Evolutionary conservation across 805 yeast species (phyloP).

Genomic region (Kurtzmaniella cleridarum): DNA sequence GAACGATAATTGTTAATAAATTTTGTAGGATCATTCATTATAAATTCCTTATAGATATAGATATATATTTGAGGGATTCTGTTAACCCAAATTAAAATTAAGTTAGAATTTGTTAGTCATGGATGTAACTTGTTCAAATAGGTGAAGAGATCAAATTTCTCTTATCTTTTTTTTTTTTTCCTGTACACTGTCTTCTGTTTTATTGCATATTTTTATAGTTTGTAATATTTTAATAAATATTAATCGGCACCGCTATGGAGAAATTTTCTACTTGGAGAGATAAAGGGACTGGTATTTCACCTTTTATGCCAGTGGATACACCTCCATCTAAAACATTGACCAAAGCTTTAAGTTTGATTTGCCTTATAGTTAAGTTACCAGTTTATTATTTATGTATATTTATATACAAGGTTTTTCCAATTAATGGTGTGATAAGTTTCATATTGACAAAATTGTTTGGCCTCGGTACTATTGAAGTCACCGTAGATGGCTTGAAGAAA

Average conservation of each 20-base stretch:
- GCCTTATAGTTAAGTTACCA: constrained; percentile 26
- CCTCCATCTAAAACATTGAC: constrained; percentile 16
- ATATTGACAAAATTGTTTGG: constrained; percentile 25
- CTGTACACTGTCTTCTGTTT: no score
- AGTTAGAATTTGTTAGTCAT: no score
- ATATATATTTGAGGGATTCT: no score
- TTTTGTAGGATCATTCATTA: no score
- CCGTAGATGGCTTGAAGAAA: constrained; percentile 47
- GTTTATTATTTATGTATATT: constrained; percentile 13
- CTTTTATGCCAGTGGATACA: constrained; percentile 56
- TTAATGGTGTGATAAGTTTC: constrained; percentile 15
- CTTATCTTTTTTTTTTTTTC: no score
- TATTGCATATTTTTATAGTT: no score
- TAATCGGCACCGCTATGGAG: constrained; percentile 56
- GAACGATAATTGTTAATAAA: constrained; percentile 3
- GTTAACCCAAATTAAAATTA: no score
- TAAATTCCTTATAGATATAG: no score
- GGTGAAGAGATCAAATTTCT: no score
- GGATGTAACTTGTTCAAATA: no score
- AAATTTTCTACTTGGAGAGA: constrained; percentile 82
- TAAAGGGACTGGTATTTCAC: constrained; percentile 90
- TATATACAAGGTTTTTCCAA: constrained; percentile 11
- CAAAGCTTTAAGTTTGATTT: constrained; percentile 1
- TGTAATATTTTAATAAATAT: background rate
- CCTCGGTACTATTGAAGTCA: constrained; percentile 31